Percentiles rank a stretch among this genome's conserved stretches.
phyloP scores from a whole-genome alignment of 805 yeast genomes.

The Cephaloascus fragrans region DNA sequence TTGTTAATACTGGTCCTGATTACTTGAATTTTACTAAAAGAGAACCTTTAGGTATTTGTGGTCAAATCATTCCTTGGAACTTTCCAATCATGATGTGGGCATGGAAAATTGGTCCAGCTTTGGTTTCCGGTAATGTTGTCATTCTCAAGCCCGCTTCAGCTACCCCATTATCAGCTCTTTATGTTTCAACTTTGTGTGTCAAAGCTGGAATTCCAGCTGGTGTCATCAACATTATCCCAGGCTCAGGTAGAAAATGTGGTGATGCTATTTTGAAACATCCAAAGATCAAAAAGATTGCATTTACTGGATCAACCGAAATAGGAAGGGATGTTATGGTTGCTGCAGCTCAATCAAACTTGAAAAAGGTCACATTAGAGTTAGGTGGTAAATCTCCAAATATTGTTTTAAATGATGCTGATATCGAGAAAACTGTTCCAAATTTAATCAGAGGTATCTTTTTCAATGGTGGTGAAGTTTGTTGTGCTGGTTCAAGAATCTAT shows the following conservation, averaged over 20 bases:
- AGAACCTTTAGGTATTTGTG: conserved; percentile 24
- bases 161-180: conserved; percentile 19
- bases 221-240: conserved; percentile 17
- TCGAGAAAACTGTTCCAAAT: conserved; percentile 13
- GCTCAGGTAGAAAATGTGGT: conserved; percentile 16
- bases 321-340: conserved; percentile 15
- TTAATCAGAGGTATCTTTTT: conserved; percentile 16
- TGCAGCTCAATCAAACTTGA: conserved; percentile 15
- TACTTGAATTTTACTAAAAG: conserved; percentile 17
- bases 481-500: conserved; percentile 19
- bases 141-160: conserved; percentile 18
- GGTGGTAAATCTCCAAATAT: conserved; percentile 22
- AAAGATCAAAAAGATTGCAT: conserved; percentile 21
- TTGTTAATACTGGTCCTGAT: conserved; percentile 16
- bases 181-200: conserved; percentile 12
- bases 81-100: conserved; percentile 19
- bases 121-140: conserved; percentile 16
- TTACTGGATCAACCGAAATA: conserved; percentile 25
- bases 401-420: conserved; percentile 17
- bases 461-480: conserved; percentile 21
- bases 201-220: conserved; percentile 16
- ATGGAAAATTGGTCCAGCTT: conserved; percentile 19
- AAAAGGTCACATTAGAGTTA: conserved; percentile 19
- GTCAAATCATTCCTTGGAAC: conserved; percentile 22
- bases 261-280: conserved; percentile 18